Conservation (phyloP, 805 yeast species). For the Sugiyamaella mastotermitis region DNA sequence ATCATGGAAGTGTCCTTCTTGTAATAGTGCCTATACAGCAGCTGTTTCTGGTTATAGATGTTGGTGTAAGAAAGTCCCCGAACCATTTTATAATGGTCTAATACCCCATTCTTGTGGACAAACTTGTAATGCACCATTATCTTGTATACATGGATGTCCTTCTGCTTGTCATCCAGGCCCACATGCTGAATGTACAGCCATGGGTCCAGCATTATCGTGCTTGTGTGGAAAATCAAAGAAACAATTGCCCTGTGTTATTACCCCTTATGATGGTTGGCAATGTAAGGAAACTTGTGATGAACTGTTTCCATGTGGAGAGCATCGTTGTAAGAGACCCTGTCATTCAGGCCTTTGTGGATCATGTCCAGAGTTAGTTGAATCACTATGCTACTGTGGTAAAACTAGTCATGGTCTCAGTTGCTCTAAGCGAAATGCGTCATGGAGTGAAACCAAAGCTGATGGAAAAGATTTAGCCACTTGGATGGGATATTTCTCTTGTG, state of each 20-base stretch:
- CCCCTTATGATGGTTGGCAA: slow-evolving; percentile 66
- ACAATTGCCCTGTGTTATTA: slow-evolving; percentile 68
- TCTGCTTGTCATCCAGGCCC: slow-evolving; percentile 85
- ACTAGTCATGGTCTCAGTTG: slow-evolving; percentile 23
- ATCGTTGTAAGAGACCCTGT: slow-evolving; percentile 56
- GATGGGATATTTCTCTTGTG: slow-evolving; percentile 51
- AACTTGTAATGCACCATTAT: slow-evolving; percentile 55
- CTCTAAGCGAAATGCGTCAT: slow-evolving; percentile 13
- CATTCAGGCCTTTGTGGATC: slow-evolving; percentile 81
- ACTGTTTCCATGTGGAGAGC: slow-evolving; percentile 63
- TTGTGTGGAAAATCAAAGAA: slow-evolving; percentile 62
- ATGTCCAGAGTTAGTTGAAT: slow-evolving; percentile 46
- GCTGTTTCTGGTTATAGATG: slow-evolving; percentile 61
- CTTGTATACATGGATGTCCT: slow-evolving; percentile 64
- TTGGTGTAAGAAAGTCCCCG: slow-evolving; percentile 80
- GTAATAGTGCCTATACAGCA: slow-evolving; percentile 44
- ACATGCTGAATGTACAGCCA: slow-evolving; percentile 73
- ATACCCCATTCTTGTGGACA: slow-evolving; percentile 88
- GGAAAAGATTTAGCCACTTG: slow-evolving; percentile 28
- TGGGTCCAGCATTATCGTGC: slow-evolving; percentile 67
- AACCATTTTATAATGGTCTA: slow-evolving; percentile 49
- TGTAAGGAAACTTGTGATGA: slow-evolving; percentile 61
- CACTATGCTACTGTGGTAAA: slow-evolving; percentile 73
- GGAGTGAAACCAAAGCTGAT: slow-evolving; percentile 22
- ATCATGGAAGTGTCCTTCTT: slow-evolving; percentile 83